Percentiles rank a stretch among this genome's conserved stretches.
phyloP scores from a whole-genome alignment of 139 green algal species.

The Coelastrella sp. region DNA sequence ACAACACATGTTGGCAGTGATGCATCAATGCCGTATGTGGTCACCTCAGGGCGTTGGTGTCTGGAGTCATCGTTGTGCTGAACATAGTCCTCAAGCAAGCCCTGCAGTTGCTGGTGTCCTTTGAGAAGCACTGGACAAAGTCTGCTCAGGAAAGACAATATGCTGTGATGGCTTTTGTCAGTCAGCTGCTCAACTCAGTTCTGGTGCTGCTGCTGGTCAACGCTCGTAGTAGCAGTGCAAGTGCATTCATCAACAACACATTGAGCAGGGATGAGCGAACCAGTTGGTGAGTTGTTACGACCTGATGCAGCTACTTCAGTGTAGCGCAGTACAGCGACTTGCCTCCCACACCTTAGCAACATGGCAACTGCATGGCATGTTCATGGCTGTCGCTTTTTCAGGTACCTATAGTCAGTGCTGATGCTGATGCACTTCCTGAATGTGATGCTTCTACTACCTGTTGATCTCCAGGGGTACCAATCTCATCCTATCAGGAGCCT shows the following conservation, averaged over 20 bases:
- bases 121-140: slow-evolving; percentile 63
- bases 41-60: slow-evolving; percentile 16
- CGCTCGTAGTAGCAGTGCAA: slow-evolving; percentile 26
- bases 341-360: background rate
- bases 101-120: slow-evolving; percentile 51
- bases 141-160: slow-evolving; percentile 54
- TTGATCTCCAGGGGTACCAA: slow-evolving; percentile 12
- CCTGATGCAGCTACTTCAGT: background rate
- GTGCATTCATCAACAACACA: slow-evolving; percentile 7
- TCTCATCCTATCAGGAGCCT: slow-evolving; percentile 42
- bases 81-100: slow-evolving; percentile 59
- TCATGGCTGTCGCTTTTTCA: too few relatives aligned
- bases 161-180: slow-evolving; percentile 53
- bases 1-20: too few relatives aligned
- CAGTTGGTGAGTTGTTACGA: slow-evolving; percentile 14
- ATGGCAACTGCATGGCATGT: too few relatives aligned
- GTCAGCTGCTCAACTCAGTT: slow-evolving; percentile 61
- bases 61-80: slow-evolving; percentile 50
- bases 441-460: background rate
- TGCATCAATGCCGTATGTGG: background rate
- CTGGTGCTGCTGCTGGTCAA: slow-evolving; percentile 67
- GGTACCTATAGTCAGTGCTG: background rate
- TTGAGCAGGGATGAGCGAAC: background rate
- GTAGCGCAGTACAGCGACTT: too few relatives aligned
- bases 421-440: background rate